phyloP scores from a whole-genome alignment of 441 rosid genomes.

The Pelargonium citronellum region DNA sequence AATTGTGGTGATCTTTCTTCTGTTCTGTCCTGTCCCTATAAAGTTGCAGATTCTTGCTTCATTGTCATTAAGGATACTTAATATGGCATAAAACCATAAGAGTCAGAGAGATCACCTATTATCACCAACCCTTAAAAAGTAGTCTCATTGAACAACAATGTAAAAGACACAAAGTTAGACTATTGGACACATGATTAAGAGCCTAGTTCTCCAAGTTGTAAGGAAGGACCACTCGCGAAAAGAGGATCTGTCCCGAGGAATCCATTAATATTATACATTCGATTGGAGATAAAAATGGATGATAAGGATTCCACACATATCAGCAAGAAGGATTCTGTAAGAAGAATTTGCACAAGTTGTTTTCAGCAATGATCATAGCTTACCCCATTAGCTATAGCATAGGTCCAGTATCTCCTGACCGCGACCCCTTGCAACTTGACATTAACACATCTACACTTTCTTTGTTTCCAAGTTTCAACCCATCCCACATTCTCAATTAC shows the following conservation, averaged over 20 bases:
- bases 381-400: conserved; percentile 24
- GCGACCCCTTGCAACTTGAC: conserved; percentile 35
- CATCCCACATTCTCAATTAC: too few species aligned
- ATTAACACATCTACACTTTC: too few species aligned
- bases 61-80: not conserved
- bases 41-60: conserved; percentile 27
- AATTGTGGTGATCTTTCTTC: not conserved
- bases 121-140: not conserved
- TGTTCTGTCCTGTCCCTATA: conserved; percentile 11
- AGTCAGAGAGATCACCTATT: conserved; percentile 2
- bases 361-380: conserved; percentile 54
- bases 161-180: too few species aligned
- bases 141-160: not conserved
- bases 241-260: conserved; percentile 13
- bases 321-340: conserved; percentile 17
- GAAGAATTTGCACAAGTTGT: conserved; percentile 32
- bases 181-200: too few species aligned
- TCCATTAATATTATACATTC: conserved; percentile 23
- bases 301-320: conserved; percentile 36
- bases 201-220: conserved; percentile 34
- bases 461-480: too few species aligned
- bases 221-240: conserved; percentile 35
- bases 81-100: not conserved
- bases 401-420: conserved; percentile 32
- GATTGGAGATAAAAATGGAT: conserved; percentile 26